Evolutionary conservation across 345 rosid genomes (phyloP).

Genomic region (Eucalyptus cloeziana): DNA sequence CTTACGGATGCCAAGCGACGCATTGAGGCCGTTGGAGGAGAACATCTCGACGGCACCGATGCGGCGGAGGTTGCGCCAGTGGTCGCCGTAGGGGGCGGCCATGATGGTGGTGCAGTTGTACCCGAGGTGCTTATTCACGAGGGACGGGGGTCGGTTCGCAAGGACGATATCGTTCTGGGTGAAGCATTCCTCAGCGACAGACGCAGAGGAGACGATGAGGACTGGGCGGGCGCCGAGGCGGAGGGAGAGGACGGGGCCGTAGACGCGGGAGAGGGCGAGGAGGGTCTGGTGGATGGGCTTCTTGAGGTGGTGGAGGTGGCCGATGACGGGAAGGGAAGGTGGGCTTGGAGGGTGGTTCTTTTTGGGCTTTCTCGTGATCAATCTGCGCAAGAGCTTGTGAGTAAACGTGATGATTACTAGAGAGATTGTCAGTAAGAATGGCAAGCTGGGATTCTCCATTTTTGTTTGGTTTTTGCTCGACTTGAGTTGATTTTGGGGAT

Average conservation of each 20-base stretch:
- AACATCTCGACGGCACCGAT: constrained; percentile 25
- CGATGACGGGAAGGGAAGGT: constrained; percentile 28
- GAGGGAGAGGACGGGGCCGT: constrained; percentile 26
- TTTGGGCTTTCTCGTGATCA: not conserved
- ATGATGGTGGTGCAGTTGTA: constrained; percentile 23
- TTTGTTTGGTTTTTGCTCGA: not conserved
- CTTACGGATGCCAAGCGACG: constrained; percentile 3
- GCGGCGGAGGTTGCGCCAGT: constrained; percentile 56
- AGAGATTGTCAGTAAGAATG: not conserved
- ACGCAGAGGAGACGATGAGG: constrained; percentile 19
- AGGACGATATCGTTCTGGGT: constrained; percentile 32
- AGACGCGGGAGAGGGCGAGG: constrained; percentile 10
- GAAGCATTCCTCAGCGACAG: constrained; percentile 34
- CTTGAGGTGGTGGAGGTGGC: constrained; percentile 38
- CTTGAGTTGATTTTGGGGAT: not conserved
- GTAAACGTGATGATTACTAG: not conserved
- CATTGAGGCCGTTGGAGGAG: constrained; percentile 12
- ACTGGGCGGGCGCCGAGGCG: constrained; percentile 15
- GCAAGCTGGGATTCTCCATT: not conserved
- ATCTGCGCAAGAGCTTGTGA: not conserved
- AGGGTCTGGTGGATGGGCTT: constrained; percentile 20
- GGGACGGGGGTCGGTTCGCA: constrained; percentile 29
- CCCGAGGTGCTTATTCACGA: constrained; percentile 11
- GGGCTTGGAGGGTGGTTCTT: constrained; percentile 39
- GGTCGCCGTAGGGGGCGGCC: constrained; percentile 24